Evolutionary conservation across 2,329 filamentous ascomycete genomes (phyloP), one percentile per base, ranked within the genome.

Genomic region (Magnaporthiopsis rhizophila): DNA sequence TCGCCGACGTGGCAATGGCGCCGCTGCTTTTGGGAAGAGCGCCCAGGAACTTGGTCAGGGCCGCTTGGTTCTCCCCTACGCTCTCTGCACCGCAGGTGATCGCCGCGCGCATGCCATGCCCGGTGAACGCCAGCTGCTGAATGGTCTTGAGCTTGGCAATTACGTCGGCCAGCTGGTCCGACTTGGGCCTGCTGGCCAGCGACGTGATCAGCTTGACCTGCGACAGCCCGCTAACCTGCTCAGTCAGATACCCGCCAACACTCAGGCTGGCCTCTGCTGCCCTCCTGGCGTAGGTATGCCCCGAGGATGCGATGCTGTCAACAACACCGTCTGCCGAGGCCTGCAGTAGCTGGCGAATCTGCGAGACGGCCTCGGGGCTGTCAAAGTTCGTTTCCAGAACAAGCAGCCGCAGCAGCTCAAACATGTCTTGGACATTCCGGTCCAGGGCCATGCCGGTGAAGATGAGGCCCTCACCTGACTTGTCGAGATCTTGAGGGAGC

Each of bases 361-460:
- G 90, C 62, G 87, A 84, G 30, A 92, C 86, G 1, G 93, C 92
- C 70, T 92, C 88, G 0, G 90, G 83, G 66, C 89, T 89, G 69
- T 93, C 90, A 71, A 99, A 99, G 74, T 98, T 86, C 1, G 95
- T 97, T 69, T 97, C 93, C 34, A 89, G 79, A 18, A 98, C 84
- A 13, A 99, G 79, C 63, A 87, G 90, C 58, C 87, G 86, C 34
- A 99, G 78, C 15, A 99, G 83, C 59, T 94, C 87, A 70, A 96
- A 91, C 92, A 99, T 96, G 64, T 89, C 89, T 0, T 92, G 89
- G 1, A 99, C 86, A 70, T 99, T 96, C 67, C 89, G 85, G 72
- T 99, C 94, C 53, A 99, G 78, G 0, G 93, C 93, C 79, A 90
- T 96, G 21, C 95, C 94, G 3, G 88, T 88, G 64, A 98, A 88